Evolutionary conservation across 345 rosid species (phyloP).

Genomic region (Eucalyptus rudis): DNA sequence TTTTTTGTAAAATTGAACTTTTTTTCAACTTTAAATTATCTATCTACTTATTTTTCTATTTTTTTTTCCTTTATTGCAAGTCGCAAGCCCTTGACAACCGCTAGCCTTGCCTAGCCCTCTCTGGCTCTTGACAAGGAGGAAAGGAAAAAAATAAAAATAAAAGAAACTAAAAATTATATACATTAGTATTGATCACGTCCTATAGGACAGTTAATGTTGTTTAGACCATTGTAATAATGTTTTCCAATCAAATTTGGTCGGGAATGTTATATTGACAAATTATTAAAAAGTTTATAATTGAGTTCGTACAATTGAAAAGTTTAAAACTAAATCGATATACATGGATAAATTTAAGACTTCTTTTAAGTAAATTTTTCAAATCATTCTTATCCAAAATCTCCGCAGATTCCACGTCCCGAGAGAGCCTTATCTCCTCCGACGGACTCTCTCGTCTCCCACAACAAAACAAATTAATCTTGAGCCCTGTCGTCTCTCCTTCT

Average conservation of each 20-base stretch:
- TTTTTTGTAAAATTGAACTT: too few species aligned
- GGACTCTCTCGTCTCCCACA: neutral
- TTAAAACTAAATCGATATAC: too few species aligned
- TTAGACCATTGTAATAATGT: too few species aligned
- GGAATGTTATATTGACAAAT: too few species aligned
- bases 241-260: too few species aligned
- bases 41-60: too few species aligned
- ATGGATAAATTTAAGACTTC: neutral
- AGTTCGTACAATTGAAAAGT: fast-evolving
- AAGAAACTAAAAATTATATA: too few species aligned
- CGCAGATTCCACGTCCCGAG: neutral
- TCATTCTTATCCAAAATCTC: neutral
- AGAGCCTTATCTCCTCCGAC: neutral
- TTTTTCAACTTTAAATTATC: too few species aligned
- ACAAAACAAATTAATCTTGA: neutral
- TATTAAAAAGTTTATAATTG: fast-evolving
- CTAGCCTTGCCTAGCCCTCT: neutral
- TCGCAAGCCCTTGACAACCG: neutral
- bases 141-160: too few species aligned
- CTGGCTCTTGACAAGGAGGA: neutral
- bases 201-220: fast-evolving
- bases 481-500: neutral
- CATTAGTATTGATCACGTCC: fast-evolving
- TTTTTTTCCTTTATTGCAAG: neutral
- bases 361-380: neutral